These are phyloP conservation scores for Tricholoma hemisulphureum DNA, from an alignment of 768 basidiomycete species.

Conservation along the genomic window DNA sequence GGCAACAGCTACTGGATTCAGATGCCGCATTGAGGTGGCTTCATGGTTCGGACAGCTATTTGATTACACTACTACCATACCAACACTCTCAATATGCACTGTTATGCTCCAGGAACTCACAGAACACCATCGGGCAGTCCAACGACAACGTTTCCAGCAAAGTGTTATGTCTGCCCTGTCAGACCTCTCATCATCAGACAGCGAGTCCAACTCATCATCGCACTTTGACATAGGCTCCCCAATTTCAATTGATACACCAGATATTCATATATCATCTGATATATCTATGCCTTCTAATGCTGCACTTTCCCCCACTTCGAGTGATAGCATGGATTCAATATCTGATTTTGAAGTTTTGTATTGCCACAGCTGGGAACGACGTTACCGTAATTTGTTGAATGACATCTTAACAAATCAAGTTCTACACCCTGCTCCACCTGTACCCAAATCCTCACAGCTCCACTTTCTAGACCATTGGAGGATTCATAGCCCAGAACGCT, in stretches of 20 bases:
- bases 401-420: background rate
- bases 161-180: too few species aligned
- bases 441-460: background rate
- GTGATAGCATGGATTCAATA: background rate
- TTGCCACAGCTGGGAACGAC: background rate
- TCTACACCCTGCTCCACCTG: background rate
- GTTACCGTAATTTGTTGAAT: background rate
- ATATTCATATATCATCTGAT: too few species aligned
- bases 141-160: background rate
- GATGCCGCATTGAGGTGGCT: background rate
- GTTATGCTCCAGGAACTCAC: too few species aligned
- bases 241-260: slow-evolving; percentile 3
- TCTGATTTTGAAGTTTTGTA: background rate
- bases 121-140: background rate
- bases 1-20: background rate
- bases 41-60: background rate
- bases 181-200: background rate
- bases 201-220: background rate
- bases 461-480: background rate
- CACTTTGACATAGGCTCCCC: background rate
- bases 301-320: background rate
- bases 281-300: background rate
- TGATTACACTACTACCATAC: too few species aligned
- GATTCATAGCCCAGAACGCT: background rate
- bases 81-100: background rate